Evolutionary conservation across 805 yeast genomes (phyloP).

Genomic region (Pichia sporocuriosa): DNA sequence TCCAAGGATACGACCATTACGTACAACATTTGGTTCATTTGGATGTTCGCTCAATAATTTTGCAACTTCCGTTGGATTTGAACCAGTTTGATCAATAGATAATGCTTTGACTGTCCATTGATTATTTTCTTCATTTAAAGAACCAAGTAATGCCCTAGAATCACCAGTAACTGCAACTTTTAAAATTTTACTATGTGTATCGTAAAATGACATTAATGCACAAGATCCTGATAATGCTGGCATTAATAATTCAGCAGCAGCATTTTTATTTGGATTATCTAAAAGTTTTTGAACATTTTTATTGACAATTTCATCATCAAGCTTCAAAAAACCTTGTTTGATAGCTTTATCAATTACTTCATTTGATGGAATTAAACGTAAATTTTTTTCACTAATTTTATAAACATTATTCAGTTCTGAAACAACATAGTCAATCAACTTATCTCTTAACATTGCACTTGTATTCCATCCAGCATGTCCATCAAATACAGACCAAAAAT

Average conservation of each 20-base stretch:
- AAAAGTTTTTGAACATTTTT: slow-evolving; percentile 65
- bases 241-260: slow-evolving; percentile 67
- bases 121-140: slow-evolving; percentile 50
- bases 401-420: slow-evolving; percentile 63
- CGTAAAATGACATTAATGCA: slow-evolving; percentile 82
- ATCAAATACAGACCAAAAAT: slow-evolving; percentile 92
- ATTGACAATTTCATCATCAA: slow-evolving; percentile 83
- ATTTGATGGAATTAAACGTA: slow-evolving; percentile 57
- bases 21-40: slow-evolving; percentile 73
- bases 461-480: slow-evolving; percentile 98
- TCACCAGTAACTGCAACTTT: slow-evolving; percentile 96
- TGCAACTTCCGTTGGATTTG: slow-evolving; percentile 79
- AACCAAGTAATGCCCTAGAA: slow-evolving; percentile 84
- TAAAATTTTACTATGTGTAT: slow-evolving; percentile 60
- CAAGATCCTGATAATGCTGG: slow-evolving; percentile 97
- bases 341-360: slow-evolving; percentile 75
- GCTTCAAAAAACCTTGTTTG: slow-evolving; percentile 66
- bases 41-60: slow-evolving; percentile 87
- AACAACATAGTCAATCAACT: slow-evolving; percentile 69
- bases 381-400: slow-evolving; percentile 45
- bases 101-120: slow-evolving; percentile 83
- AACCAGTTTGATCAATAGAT: slow-evolving; percentile 90
- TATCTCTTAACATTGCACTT: slow-evolving; percentile 74
- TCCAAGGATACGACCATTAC: slow-evolving; percentile 87
- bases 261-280: slow-evolving; percentile 56